These are phyloP conservation scores for Colletotrichum cordylinicola DNA, from an alignment of 2,329 filamentous ascomycete genomes.

Conservation along the genomic window DNA sequence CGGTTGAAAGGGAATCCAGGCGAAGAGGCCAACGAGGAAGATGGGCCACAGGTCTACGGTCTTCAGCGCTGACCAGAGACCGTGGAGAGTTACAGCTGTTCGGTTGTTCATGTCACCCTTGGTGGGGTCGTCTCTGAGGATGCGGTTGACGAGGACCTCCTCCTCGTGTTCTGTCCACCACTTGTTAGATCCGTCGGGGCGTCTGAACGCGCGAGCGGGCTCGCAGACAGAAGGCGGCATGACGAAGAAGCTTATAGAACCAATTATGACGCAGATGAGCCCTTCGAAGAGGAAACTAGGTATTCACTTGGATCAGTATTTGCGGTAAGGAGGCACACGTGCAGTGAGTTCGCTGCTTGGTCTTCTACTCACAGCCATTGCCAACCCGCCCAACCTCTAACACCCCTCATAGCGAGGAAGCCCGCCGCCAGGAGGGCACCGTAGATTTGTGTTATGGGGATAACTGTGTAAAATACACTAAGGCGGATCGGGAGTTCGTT, in stretches of 20 bases:
- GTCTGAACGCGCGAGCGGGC: neutral
- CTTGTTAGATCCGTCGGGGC: constrained; percentile 42
- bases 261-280: constrained; percentile 40
- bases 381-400: constrained; percentile 57
- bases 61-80: constrained; percentile 55
- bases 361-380: constrained; percentile 48
- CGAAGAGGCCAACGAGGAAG: constrained; percentile 52
- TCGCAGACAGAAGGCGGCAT: constrained; percentile 27
- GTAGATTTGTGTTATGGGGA: constrained; percentile 47
- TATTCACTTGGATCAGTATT: neutral
- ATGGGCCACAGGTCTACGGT: constrained; percentile 55
- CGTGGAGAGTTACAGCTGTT: constrained; percentile 53
- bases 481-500: constrained; percentile 53
- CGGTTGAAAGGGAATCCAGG: constrained; percentile 31
- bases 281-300: constrained; percentile 40
- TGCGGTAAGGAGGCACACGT: fast-evolving
- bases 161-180: constrained; percentile 59
- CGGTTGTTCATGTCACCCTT: constrained; percentile 66
- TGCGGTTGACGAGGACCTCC: constrained; percentile 60
- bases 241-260: constrained; percentile 36
- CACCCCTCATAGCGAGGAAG: constrained; percentile 54
- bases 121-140: constrained; percentile 58
- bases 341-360: neutral
- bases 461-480: constrained; percentile 69
- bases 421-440: constrained; percentile 52